Base-by-base conservation (phyloP, 108 stramenopile species). In the Nitzschia sp. region DNA sequence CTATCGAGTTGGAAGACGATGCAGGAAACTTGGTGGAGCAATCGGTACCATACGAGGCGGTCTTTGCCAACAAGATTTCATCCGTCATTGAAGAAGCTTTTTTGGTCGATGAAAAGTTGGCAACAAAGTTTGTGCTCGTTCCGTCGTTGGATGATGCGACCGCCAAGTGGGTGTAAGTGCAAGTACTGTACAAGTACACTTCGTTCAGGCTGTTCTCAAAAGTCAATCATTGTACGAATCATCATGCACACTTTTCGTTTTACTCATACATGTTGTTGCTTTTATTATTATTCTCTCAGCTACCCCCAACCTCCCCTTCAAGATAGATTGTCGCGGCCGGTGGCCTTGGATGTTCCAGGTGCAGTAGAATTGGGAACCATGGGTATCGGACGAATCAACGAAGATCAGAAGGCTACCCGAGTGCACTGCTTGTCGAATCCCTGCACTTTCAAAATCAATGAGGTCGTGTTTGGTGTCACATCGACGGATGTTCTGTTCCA, bases 101-200 rank as follows among this genome's bases (percentile, higher is more conserved):
- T 45, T 38, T 56, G 0, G 82, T 78, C 6, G 75, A 75, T 23
- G 45, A 71, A 9, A 67, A 76, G 8, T 60, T 85, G 56, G 59
- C 72, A 44, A 98, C 98, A 17, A 91, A 96, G 45, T 91, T 99
- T 67, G 92, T 98, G 16, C 70, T 99, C 41, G 89, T 98, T 15
- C 98, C 98, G 5, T 92, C 95, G 58, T 54, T 96, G 52, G 90
- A 96, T 8, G 98, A 99, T 80, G 97, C 92, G 3, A 80, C 92
- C 59, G 89, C 92, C 32, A 94, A 97, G 59, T 80, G 73, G 57
- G 96, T 96, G 69, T 98, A 87, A 72, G 82, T 83, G 1, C 23
- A 8, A 54, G n/a, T n/a, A n/a, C n/a, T n/a, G n/a, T n/a, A n/a
- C n/a, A n/a, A n/a, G n/a, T n/a, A n/a, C n/a, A n/a, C n/a, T n/a